Evolutionary conservation across 2,329 filamentous ascomycete species (phyloP).

Genomic region (Talaromyces sp.): DNA sequence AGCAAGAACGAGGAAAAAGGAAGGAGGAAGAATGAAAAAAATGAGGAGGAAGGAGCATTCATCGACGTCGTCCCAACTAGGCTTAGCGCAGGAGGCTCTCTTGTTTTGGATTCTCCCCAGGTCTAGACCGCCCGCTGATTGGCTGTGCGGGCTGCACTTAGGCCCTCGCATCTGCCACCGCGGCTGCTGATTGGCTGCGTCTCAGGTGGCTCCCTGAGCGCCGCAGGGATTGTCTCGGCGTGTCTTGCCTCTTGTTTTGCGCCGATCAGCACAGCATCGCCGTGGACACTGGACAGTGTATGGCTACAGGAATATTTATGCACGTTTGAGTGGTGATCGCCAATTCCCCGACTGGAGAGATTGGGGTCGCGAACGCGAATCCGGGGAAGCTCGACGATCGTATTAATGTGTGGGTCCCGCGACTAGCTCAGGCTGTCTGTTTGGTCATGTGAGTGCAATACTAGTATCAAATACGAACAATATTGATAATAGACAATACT

Average conservation of each 20-base stretch:
- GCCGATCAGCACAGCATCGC: background rate
- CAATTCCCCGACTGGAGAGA: background rate
- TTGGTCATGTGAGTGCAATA: background rate
- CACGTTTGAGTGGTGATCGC: background rate
- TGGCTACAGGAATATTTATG: no score
- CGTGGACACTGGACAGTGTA: background rate
- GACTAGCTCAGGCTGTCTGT: background rate
- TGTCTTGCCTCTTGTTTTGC: background rate
- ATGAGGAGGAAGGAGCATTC: slow-evolving; percentile 9
- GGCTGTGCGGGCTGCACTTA: background rate
- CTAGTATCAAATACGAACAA: background rate
- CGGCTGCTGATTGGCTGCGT: background rate
- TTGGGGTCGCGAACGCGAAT: background rate
- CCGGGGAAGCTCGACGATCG: background rate
- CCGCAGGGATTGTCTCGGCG: background rate
- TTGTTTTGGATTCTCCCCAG: background rate
- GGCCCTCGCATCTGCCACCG: background rate
- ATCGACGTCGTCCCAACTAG: background rate
- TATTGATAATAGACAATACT: background rate
- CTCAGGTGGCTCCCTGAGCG: background rate
- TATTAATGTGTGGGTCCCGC: background rate
- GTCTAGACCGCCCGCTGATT: background rate
- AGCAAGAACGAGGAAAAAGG: background rate
- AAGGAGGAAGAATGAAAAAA: slow-evolving; percentile 14
- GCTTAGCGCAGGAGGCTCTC: background rate